Evolutionary conservation across 768 basidiomycete genomes (phyloP), one percentile per base, ranked within the genome.

Genomic region (Clitopilus hobsonii): DNA sequence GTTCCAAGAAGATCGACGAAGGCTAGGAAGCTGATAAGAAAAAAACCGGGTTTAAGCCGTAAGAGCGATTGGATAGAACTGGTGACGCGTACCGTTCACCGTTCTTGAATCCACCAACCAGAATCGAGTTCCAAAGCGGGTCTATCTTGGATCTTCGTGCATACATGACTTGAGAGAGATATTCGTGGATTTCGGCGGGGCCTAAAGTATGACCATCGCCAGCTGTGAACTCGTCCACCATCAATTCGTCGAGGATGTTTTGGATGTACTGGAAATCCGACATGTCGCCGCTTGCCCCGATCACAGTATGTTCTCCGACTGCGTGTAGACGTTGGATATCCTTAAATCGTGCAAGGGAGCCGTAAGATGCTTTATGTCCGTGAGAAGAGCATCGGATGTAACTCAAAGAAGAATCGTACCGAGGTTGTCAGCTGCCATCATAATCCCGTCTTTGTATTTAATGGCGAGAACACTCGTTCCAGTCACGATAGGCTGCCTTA

Each of bases 381-480:
- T 22, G 10, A 8, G 23, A 16, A 48, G 16, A 41, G 16, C 49
- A 36, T 4, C 13, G 3, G 18, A 56, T 30, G 22, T 30, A 18
- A 27, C 6, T 29, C 18, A 32, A 11, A 23, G 20, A 10, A 27
- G 55, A 51, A 36, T 69, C 82, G 54, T 58, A 95, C 95, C 95
- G 51, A 98, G 88, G 65, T 89, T 98, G 77, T 99, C 97, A 30
- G 97, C 94, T 26, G 97, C 94, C 79, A 99, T 86, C 91, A 99
- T 96, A 60, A 99, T 84, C 7, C 97, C 97, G 63, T 92, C 94
- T 71, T 95, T 94, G 80, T 82, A 98, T 72, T 91, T 91, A 71
- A 99, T 78, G 2, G 89, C 97, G 28, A 99, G 80, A 5, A 99
- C 94, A 54, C 89, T 91, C n/a, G 96, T 95, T 55, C 96, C 97